phyloP scores from a whole-genome alignment of 306 rosid species.

The Betula pendula region DNA sequence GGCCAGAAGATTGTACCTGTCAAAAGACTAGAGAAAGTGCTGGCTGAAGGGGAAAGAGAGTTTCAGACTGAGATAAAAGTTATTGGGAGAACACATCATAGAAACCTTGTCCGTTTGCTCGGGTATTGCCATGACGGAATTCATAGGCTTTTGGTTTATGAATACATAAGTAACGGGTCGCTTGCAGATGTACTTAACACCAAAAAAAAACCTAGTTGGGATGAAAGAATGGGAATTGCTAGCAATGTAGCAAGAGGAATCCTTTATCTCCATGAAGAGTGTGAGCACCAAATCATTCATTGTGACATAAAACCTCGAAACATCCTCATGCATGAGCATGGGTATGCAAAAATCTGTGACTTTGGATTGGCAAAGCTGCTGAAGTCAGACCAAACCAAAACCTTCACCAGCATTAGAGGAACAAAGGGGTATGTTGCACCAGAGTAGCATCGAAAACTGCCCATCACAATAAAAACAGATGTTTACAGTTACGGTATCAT shows the following conservation, averaged over 20 bases:
- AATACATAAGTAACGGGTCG: neutral
- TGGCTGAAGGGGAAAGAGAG: too few species aligned
- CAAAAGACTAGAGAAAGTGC: too few species aligned
- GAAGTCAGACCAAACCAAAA: neutral
- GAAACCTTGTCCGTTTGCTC: conserved; percentile 2
- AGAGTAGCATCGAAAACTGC: neutral
- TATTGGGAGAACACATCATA: too few species aligned
- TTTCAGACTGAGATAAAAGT: too few species aligned
- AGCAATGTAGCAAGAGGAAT: neutral
- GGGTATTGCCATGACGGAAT: conserved; percentile 21
- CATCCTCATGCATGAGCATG: neutral
- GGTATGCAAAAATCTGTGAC: neutral
- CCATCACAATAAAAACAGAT: neutral
- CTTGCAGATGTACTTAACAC: neutral
- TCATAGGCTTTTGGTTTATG: conserved; percentile 25
- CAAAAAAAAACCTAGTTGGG: neutral
- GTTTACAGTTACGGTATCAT: neutral
- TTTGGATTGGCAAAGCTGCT: neutral
- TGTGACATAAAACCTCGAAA: neutral
- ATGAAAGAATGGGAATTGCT: neutral
- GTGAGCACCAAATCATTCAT: neutral
- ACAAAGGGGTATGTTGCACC: conserved; percentile 1
- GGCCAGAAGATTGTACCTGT: too few species aligned
- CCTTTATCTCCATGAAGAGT: neutral
- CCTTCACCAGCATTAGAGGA: neutral